Conservation (phyloP, 306 rosid genomes). For the Gastrolobium bilobum region DNA sequence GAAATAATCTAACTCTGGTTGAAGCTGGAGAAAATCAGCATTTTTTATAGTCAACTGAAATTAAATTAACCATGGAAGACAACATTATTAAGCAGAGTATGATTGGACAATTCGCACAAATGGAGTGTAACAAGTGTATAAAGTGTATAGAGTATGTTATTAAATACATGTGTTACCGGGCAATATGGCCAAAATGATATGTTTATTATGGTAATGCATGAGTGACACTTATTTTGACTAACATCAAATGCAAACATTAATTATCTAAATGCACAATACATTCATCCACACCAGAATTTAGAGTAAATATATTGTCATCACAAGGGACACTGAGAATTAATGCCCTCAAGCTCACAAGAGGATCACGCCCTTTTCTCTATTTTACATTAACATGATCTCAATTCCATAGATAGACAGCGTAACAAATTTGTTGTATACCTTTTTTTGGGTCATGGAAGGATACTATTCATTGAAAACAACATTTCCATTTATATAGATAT, state of each 20-base stretch:
- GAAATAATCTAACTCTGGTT: slow-evolving; percentile 26
- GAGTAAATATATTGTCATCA: too few relatives aligned
- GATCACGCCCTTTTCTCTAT: neutral
- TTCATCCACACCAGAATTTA: neutral
- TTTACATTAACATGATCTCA: too few relatives aligned
- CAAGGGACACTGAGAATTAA: neutral
- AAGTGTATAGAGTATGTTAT: neutral
- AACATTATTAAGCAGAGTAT: slow-evolving; percentile 21
- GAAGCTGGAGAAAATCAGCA: slow-evolving; percentile 35
- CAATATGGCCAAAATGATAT: neutral
- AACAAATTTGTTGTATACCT: too few relatives aligned
- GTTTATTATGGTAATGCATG: neutral
- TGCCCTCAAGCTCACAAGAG: neutral
- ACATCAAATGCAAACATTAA: neutral
- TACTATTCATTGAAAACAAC: too few relatives aligned
- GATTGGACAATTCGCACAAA: slow-evolving; percentile 21
- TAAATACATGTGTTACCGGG: too few relatives aligned
- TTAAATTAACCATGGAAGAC: slow-evolving; percentile 17
- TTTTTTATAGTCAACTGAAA: slow-evolving; percentile 5
- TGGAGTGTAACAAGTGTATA: neutral
- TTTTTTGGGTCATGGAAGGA: too few relatives aligned
- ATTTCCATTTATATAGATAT: neutral
- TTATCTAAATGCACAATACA: neutral
- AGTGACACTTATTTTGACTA: neutral
- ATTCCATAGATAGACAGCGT: too few relatives aligned